Conservation (phyloP, 1,284 basidiomycete species). For the Xerocomus cyaneibrunnescens region DNA sequence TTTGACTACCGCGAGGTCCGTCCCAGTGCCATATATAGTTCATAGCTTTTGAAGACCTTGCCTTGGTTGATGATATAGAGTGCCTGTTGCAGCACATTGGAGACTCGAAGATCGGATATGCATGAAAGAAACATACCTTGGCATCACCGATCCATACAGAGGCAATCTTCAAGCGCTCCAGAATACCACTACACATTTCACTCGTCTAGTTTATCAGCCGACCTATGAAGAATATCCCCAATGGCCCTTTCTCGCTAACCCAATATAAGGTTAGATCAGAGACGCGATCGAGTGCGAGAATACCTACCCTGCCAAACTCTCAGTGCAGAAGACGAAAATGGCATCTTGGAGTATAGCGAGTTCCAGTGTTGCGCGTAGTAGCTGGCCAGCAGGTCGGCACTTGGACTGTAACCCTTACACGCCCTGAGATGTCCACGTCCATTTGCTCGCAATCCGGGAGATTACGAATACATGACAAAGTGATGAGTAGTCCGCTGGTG, state of each 20-base stretch:
- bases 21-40: slow-evolving; percentile 72
- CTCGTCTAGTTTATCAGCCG: slow-evolving; percentile 65
- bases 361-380: slow-evolving; percentile 90
- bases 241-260: slow-evolving; percentile 75
- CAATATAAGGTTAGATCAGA: slow-evolving; percentile 5
- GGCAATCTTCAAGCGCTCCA: slow-evolving; percentile 75
- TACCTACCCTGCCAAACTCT: slow-evolving; percentile 72
- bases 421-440: slow-evolving; percentile 44
- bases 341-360: slow-evolving; percentile 84
- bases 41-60: slow-evolving; percentile 75
- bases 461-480: slow-evolving; percentile 83
- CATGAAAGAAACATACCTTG: slow-evolving; percentile 50
- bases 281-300: neutral
- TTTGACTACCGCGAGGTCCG: slow-evolving; percentile 73
- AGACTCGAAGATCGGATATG: neutral
- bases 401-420: slow-evolving; percentile 73
- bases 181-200: slow-evolving; percentile 73
- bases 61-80: slow-evolving; percentile 61
- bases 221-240: slow-evolving; percentile 77
- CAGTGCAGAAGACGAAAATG: slow-evolving; percentile 88
- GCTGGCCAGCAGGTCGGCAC: slow-evolving; percentile 80
- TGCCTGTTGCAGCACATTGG: slow-evolving; percentile 48
- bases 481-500: slow-evolving; percentile 79
- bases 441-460: slow-evolving; percentile 71
- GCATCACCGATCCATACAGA: slow-evolving; percentile 93